Evolutionary conservation across 2,329 filamentous ascomycete species (phyloP).

Genomic region (Colletotrichum sp.): DNA sequence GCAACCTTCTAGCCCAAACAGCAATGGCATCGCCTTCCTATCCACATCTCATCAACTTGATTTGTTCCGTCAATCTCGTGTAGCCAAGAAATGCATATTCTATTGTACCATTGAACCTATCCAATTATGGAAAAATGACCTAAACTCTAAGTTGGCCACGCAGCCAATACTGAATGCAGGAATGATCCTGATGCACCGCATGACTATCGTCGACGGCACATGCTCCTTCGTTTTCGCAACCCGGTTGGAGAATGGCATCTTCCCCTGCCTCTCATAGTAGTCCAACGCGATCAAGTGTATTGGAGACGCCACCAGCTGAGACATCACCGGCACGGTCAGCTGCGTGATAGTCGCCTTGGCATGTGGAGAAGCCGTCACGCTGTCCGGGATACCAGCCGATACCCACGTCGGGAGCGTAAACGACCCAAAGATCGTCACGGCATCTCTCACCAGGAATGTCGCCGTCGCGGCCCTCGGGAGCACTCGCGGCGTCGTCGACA

Average conservation of each 20-base stretch:
- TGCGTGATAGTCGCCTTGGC: constrained; percentile 31
- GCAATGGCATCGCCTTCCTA: not conserved
- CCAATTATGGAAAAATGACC: not conserved
- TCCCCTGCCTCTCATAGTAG: constrained; percentile 25
- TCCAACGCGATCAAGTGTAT: constrained; percentile 29
- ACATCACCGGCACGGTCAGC: constrained; percentile 32
- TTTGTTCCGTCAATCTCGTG: accelerated
- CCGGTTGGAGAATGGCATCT: constrained; percentile 23
- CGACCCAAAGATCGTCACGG: constrained; percentile 35
- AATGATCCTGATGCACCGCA: constrained; percentile 32
- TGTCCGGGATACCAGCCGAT: constrained; percentile 29
- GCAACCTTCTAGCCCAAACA: not conserved
- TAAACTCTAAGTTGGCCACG: constrained; percentile 28
- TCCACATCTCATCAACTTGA: not conserved
- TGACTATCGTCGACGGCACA: constrained; percentile 29
- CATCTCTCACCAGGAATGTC: constrained; percentile 32
- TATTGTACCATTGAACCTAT: not conserved
- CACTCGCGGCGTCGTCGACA: constrained; percentile 6
- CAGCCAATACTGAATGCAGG: constrained; percentile 36
- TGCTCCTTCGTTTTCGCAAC: constrained; percentile 26
- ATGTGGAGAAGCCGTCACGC: constrained; percentile 25
- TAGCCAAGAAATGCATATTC: not conserved
- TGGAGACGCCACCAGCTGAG: constrained; percentile 34
- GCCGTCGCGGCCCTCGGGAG: constrained; percentile 28
- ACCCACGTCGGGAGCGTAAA: constrained; percentile 33